A percentile compares a stretch with the other conserved stretches of the same genome.
Conservation (phyloP, 768 basidiomycete genomes). For the Agrocybe praecox region DNA sequence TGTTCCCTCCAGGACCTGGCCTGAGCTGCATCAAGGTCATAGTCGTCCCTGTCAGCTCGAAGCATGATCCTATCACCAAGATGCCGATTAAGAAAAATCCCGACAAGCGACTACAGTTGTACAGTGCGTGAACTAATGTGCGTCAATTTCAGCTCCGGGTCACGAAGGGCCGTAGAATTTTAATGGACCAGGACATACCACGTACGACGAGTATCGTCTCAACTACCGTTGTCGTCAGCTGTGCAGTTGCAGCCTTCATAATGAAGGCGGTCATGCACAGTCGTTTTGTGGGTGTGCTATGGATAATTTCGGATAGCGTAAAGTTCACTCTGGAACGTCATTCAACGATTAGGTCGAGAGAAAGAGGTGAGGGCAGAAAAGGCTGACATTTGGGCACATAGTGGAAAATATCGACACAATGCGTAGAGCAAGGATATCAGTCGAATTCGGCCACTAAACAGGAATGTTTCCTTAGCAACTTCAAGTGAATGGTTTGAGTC, state of each 20-base stretch:
- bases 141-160: conserved; percentile 4
- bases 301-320: conserved; percentile 3
- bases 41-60: conserved; percentile 5
- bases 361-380: not conserved
- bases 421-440: conserved; percentile 14
- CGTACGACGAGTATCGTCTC: conserved; percentile 11
- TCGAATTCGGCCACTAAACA: conserved; percentile 7
- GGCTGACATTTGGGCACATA: conserved; percentile 9
- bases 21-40: not conserved
- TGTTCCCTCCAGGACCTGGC: not conserved
- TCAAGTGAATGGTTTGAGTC: not conserved
- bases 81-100: not conserved
- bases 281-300: not conserved
- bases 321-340: conserved; percentile 6
- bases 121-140: conserved; percentile 13
- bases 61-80: conserved; percentile 4
- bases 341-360: not conserved
- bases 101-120: conserved; percentile 3
- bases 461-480: not conserved
- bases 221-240: conserved; percentile 12
- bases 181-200: not conserved
- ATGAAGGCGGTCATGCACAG: conserved; percentile 4
- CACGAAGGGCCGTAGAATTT: not conserved
- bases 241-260: conserved; percentile 3
- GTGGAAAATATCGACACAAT: conserved; percentile 12